These are phyloP conservation scores for Maudiozyma serrabonitensis DNA, from an alignment of 805 yeast genomes.

Conservation along the genomic window DNA sequence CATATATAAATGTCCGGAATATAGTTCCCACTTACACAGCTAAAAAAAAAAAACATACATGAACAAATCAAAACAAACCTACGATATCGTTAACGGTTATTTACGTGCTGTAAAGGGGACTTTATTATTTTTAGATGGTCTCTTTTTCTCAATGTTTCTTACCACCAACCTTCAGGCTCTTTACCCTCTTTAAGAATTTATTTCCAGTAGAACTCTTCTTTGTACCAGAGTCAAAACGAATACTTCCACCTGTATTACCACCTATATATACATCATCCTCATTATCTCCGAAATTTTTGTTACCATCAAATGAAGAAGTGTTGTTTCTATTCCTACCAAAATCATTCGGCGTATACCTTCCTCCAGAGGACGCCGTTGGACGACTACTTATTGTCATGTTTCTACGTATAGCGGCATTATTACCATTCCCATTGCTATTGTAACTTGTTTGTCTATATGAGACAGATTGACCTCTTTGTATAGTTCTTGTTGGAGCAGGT, in stretches of 20 bases:
- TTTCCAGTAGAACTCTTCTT: constrained; percentile 33
- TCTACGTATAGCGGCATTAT: constrained; percentile 12
- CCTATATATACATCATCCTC: constrained; percentile 25
- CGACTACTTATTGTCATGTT: constrained; percentile 9
- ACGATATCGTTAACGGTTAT: no score
- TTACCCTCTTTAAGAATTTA: constrained; percentile 73
- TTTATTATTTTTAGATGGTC: no score
- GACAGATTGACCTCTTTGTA: constrained; percentile 77
- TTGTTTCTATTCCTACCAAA: neutral
- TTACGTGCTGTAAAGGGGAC: no score
- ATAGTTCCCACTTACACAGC: neutral
- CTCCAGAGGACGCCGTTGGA: constrained; percentile 1
- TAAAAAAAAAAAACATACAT: neutral
- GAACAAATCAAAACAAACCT: no score
- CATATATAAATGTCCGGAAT: no score
- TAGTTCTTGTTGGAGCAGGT: constrained; percentile 59
- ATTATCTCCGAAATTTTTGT: constrained; percentile 10
- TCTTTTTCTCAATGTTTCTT: constrained; percentile 4
- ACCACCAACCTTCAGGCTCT: constrained; percentile 70
- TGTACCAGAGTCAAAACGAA: constrained; percentile 19
- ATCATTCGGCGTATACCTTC: neutral
- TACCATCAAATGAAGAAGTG: neutral
- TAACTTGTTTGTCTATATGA: constrained; percentile 48
- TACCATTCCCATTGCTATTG: constrained; percentile 5
- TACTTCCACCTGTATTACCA: constrained; percentile 9